phyloP scores from a whole-genome alignment of 495 filamentous ascomycete genomes.

The Cladorrhinum samala region DNA sequence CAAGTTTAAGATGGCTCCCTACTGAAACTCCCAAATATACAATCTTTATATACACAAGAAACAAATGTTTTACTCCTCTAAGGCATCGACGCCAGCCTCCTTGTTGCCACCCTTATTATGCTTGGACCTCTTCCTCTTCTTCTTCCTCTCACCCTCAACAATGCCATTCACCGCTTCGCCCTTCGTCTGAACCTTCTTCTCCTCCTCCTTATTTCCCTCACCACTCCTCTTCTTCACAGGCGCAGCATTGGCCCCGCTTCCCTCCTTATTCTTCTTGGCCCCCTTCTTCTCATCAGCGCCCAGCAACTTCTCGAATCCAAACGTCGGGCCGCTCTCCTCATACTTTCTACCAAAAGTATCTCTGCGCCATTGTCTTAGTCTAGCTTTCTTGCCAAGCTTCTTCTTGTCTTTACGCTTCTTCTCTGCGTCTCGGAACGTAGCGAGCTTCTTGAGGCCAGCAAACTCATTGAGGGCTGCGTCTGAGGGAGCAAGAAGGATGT shows the following conservation, averaged over 20 bases:
- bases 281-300: conserved; percentile 15
- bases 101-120: conserved; percentile 26
- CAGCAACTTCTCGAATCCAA: conserved; percentile 33
- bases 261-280: neutral
- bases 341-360: conserved; percentile 77
- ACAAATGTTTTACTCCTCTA: neutral
- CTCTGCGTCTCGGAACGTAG: conserved; percentile 76
- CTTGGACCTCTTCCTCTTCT: conserved; percentile 46
- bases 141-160: conserved; percentile 39
- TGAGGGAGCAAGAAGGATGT: conserved; percentile 80
- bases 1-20: no score
- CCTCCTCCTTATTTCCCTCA: conserved; percentile 6
- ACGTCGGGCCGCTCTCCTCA: conserved; percentile 42
- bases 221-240: neutral
- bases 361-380: conserved; percentile 82
- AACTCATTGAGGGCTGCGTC: conserved; percentile 85
- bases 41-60: conserved; percentile 1
- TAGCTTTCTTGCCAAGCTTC: conserved; percentile 82
- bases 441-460: conserved; percentile 90
- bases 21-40: no score
- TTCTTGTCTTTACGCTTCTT: conserved; percentile 87
- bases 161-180: conserved; percentile 12
- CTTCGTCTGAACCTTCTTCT: conserved; percentile 5
- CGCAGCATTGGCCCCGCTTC: conserved; percentile 18
- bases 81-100: neutral